These are phyloP conservation scores for Candida sp. DNA, from an alignment of 1,139 yeast species.

Conservation along the genomic window DNA sequence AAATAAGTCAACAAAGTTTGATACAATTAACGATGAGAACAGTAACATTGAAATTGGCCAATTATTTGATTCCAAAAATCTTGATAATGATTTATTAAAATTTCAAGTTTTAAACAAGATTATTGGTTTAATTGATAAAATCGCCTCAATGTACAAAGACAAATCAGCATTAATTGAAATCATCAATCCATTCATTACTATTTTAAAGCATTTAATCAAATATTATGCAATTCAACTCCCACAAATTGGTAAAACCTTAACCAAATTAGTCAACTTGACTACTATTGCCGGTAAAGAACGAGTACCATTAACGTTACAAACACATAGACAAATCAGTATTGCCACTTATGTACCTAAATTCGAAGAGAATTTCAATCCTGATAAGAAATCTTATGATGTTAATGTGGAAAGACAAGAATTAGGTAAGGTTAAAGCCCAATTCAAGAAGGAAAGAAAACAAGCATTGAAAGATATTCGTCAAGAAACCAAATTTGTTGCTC, in stretches of 20 bases:
- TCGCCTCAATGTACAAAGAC: slow-evolving; percentile 57
- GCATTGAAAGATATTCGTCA: slow-evolving; percentile 88
- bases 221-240: slow-evolving; percentile 27
- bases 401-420: slow-evolving; percentile 80
- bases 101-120: slow-evolving; percentile 27
- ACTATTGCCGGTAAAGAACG: slow-evolving; percentile 44
- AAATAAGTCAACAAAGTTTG: slow-evolving; percentile 12
- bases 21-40: slow-evolving; percentile 1
- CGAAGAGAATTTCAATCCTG: slow-evolving; percentile 96
- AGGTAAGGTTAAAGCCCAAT: slow-evolving; percentile 74
- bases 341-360: slow-evolving; percentile 87
- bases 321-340: slow-evolving; percentile 83
- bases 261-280: slow-evolving; percentile 47
- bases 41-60: slow-evolving; percentile 15
- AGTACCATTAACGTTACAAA: slow-evolving; percentile 76
- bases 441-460: slow-evolving; percentile 89
- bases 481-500: slow-evolving; percentile 82
- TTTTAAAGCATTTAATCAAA: slow-evolving; percentile 36
- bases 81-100: slow-evolving; percentile 14
- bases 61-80: slow-evolving; percentile 10
- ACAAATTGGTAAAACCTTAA: slow-evolving; percentile 34
- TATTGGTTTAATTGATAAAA: slow-evolving; percentile 23
- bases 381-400: slow-evolving; percentile 85
- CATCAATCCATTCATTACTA: slow-evolving; percentile 24
- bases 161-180: slow-evolving; percentile 61